Conservation (phyloP, 1,284 basidiomycete genomes). For the Grifola frondosa region DNA sequence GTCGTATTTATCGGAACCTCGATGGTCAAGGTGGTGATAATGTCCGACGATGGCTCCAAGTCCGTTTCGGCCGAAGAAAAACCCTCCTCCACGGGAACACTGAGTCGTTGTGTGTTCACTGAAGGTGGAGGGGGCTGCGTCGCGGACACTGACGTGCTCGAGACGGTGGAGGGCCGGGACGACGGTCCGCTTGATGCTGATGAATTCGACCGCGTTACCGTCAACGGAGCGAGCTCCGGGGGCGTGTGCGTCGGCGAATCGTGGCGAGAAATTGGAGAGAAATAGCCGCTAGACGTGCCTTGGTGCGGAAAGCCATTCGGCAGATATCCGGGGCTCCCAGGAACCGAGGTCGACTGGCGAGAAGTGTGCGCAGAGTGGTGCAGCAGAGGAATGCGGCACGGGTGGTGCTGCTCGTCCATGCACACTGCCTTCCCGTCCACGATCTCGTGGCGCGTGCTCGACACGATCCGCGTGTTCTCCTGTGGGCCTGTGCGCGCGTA, state of each 20-base stretch:
- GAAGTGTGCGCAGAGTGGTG: slow-evolving; percentile 23
- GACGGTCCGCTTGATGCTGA: slow-evolving; percentile 23
- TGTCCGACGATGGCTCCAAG: slow-evolving; percentile 37
- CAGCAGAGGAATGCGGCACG: slow-evolving; percentile 30
- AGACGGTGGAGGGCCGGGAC: slow-evolving; percentile 4
- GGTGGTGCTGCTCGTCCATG: slow-evolving; percentile 38
- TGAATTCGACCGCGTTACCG: slow-evolving; percentile 28
- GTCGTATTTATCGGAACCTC: slow-evolving; percentile 51
- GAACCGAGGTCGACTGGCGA: slow-evolving; percentile 14
- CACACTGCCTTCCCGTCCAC: slow-evolving; percentile 58
- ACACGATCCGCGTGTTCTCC: slow-evolving; percentile 64
- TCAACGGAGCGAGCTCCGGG: slow-evolving; percentile 29
- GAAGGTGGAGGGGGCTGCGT: slow-evolving; percentile 4
- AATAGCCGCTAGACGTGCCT: slow-evolving; percentile 16
- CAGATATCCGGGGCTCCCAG: slow-evolving; percentile 14
- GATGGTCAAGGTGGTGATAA: slow-evolving; percentile 48
- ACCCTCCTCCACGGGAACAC: slow-evolving; percentile 9
- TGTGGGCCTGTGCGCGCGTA: slow-evolving; percentile 54
- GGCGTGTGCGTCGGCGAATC: slow-evolving; percentile 19
- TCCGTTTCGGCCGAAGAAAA: slow-evolving; percentile 13
- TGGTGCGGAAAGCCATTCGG: slow-evolving; percentile 8
- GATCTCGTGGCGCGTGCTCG: slow-evolving; percentile 72
- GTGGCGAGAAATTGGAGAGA: slow-evolving; percentile 18
- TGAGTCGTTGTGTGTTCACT: slow-evolving; percentile 5
- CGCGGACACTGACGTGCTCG: slow-evolving; percentile 7